Conservation (phyloP, 2,329 filamentous ascomycete species). For the Cercospora zeina region DNA sequence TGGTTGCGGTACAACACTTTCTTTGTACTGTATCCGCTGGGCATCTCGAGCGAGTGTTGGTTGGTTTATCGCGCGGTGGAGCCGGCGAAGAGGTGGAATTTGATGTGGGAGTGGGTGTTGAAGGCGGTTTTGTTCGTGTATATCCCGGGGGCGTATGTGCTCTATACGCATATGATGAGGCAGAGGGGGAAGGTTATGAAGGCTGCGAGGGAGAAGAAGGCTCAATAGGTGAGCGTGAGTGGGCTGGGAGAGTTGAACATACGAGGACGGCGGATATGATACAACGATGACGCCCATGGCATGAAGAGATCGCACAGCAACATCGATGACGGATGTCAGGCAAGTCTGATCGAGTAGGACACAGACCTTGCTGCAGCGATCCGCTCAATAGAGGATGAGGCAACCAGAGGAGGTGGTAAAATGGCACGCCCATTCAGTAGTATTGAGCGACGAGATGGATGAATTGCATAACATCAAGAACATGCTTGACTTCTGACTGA, state of each 20-base stretch:
- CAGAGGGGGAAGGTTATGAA: conserved; percentile 79
- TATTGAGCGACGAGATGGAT: neutral
- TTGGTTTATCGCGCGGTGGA: conserved; percentile 69
- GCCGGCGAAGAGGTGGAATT: conserved; percentile 57
- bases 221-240: conserved; percentile 22
- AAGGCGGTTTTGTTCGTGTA: conserved; percentile 71
- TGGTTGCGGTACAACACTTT: conserved; percentile 92
- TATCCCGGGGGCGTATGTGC: conserved; percentile 78
- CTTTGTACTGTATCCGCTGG: conserved; percentile 86
- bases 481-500: neutral
- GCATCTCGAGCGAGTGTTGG: conserved; percentile 82
- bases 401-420: neutral
- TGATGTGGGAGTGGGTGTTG: conserved; percentile 59
- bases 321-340: neutral
- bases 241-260: neutral
- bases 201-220: conserved; percentile 53
- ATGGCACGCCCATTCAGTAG: neutral
- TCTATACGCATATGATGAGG: conserved; percentile 93
- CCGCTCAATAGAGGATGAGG: neutral
- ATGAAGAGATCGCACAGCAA: neutral
- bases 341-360: neutral
- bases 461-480: neutral
- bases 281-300: neutral
- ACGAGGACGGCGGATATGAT: neutral
- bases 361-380: neutral